These are phyloP conservation scores for Aspergillus leporis DNA, from an alignment of 495 filamentous ascomycete genomes.

Conservation along the genomic window DNA sequence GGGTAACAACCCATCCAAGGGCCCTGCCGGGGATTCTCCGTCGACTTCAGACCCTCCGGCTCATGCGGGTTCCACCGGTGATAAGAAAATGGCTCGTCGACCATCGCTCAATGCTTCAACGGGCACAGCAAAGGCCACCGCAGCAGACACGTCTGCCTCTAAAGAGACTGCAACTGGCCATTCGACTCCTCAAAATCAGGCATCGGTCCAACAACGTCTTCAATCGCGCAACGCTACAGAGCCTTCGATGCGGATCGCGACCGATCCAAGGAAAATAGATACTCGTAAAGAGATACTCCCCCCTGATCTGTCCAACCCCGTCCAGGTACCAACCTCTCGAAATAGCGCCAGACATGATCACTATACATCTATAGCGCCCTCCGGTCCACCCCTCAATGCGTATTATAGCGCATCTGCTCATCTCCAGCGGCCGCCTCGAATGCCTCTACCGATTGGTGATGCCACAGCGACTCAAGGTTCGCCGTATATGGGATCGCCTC, in stretches of 20 bases:
- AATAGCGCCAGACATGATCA: slow-evolving; percentile 34
- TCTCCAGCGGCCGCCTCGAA: slow-evolving; percentile 75
- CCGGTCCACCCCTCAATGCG: slow-evolving; percentile 48
- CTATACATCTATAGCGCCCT: slow-evolving; percentile 34
- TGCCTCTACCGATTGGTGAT: slow-evolving; percentile 90
- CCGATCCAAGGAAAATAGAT: slow-evolving; percentile 28
- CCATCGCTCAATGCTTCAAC: slow-evolving; percentile 43
- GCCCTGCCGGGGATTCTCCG: slow-evolving; percentile 39
- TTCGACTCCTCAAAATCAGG: slow-evolving; percentile 37
- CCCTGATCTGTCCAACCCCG: slow-evolving; percentile 45
- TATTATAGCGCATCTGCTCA: slow-evolving; percentile 54
- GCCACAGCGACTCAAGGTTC: slow-evolving; percentile 83
- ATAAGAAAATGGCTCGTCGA: slow-evolving; percentile 42
- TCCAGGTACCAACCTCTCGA: slow-evolving; percentile 50
- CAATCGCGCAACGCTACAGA: slow-evolving; percentile 39
- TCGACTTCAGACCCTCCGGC: slow-evolving; percentile 26
- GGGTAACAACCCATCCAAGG: slow-evolving; percentile 54
- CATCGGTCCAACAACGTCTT: slow-evolving; percentile 40
- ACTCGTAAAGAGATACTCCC: slow-evolving; percentile 26
- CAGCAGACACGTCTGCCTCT: slow-evolving; percentile 44
- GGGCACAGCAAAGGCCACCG: slow-evolving; percentile 37
- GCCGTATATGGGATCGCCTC: slow-evolving; percentile 58
- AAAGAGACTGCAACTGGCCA: slow-evolving; percentile 44
- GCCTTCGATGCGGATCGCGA: slow-evolving; percentile 21
- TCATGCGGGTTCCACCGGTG: slow-evolving; percentile 25